Base-by-base conservation (phyloP, 257 asterid species). In the Cordia subcordata region DNA sequence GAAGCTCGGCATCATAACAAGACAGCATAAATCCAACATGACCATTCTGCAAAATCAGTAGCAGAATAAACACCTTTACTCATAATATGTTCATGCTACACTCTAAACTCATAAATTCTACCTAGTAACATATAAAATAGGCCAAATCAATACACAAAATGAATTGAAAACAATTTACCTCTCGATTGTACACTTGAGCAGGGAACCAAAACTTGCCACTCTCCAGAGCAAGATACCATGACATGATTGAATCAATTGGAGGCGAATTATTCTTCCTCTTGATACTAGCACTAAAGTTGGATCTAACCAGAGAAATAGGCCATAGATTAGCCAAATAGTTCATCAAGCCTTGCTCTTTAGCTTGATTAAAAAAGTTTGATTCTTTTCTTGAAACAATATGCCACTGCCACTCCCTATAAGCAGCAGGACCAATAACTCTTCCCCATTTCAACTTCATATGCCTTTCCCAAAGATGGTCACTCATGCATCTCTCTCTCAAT, bases 151-250 rank as follows among this genome's bases (percentile, higher is more conserved):
- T n/a, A 18, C 37, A 5, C 13, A 23, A 53, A 5, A 51, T 38
- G 2, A 61, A 27, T 42, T 17, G 19, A 55, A 53, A 33, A 15
- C 47, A 10, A 13, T 18, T 14, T 64, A 88, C 97, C 95, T 90
- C 96, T 1, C 96, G 90, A 56, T 90, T 90, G 45, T 85, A 90
- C 49, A 90, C 95, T 79, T 90, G 97, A 3, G 96, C 96, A 57
- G 95, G 96, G 62, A 90, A 87, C 85, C 94, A 81, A 63, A 87
- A 87, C 20, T 67, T 68, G 56, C 97, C 97, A 49, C 90, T 74
- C 73, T 87, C 88, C 55, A 90, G 85, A 62, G 96, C 96, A 73
- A 79, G 72, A 75, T 78, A 90, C 80, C 76, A 74, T 63, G 75
- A 73, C 95, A 87, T 87, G 44, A 79, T 44, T 4, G 95, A 87